Conservation (phyloP, 202 grass and related monocot genomes). For the Schoenoplectus triqueter region DNA sequence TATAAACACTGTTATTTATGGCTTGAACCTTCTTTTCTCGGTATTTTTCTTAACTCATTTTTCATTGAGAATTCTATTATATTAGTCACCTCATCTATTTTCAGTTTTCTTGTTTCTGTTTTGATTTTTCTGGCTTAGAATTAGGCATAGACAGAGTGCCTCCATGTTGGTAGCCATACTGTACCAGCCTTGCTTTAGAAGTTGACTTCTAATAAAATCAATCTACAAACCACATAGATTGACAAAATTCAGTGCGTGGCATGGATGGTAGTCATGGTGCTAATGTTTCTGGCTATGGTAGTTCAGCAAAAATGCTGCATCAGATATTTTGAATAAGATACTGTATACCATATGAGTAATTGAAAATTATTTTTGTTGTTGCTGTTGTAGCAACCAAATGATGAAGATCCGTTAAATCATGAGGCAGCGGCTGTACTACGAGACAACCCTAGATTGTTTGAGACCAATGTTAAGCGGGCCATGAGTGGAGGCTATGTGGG, state of each 20-base stretch:
- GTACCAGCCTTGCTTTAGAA: not conserved
- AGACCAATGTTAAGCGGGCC: conserved; percentile 73
- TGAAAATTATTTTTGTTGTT: no score
- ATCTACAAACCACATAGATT: not conserved
- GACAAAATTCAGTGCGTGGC: no score
- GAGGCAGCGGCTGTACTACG: conserved; percentile 75
- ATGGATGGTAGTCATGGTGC: not conserved
- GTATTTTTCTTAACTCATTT: conserved; percentile 49
- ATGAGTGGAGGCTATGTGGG: conserved; percentile 74
- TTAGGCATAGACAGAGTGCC: not conserved
- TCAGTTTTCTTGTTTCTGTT: no score
- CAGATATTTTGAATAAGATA: conserved; percentile 15
- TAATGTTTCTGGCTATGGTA: not conserved
- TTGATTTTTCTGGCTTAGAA: no score
- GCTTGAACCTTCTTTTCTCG: conserved; percentile 89
- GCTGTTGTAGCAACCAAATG: conserved; percentile 79
- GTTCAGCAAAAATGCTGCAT: not conserved
- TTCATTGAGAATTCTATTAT: conserved; percentile 10
- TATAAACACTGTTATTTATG: conserved; percentile 93
- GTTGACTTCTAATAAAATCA: not conserved
- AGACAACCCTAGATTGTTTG: conserved; percentile 74
- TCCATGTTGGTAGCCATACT: not conserved
- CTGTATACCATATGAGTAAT: not conserved
- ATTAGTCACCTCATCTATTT: not conserved
- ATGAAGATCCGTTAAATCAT: conserved; percentile 92